Evolutionary conservation across 1,284 basidiomycete genomes (phyloP).

Genomic region (Cryptococcus sp.): DNA sequence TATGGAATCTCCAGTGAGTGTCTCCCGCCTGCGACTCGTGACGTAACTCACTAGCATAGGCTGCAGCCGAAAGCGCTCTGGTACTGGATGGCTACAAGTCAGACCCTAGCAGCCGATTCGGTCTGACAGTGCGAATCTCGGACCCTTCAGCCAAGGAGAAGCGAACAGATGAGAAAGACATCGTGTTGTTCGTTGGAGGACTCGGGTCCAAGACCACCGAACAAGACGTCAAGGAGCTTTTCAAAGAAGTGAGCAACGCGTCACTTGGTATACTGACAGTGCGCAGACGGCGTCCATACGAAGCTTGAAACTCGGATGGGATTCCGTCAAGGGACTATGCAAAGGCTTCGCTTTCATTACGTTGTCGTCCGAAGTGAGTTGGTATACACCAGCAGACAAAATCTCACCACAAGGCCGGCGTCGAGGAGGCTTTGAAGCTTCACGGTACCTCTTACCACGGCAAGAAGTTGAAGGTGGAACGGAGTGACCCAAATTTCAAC

Average conservation of each 20-base stretch:
- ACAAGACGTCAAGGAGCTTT: conserved; percentile 65
- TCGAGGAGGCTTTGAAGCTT: conserved; percentile 64
- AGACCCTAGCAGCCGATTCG: conserved; percentile 51
- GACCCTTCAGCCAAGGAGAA: conserved; percentile 85
- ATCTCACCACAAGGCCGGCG: conserved; percentile 56
- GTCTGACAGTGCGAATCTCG: conserved; percentile 77
- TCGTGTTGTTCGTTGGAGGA: conserved; percentile 81
- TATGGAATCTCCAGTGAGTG: conserved; percentile 71
- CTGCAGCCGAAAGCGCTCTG: conserved; percentile 70
- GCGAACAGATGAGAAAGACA: conserved; percentile 78
- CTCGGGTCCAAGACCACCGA: conserved; percentile 63
- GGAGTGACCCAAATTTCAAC: conserved; percentile 34
- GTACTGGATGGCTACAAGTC: conserved; percentile 68
- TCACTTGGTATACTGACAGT: conserved; percentile 2
- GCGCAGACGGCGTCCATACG: conserved; percentile 68
- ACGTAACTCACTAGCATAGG: conserved; percentile 45
- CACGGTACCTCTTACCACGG: conserved; percentile 70
- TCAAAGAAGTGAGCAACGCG: conserved; percentile 68
- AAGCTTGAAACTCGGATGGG: conserved; percentile 70
- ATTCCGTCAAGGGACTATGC: conserved; percentile 60
- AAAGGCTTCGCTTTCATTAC: conserved; percentile 94
- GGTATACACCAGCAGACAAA: conserved; percentile 7
- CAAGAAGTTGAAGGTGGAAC: conserved; percentile 31
- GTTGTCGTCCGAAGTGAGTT: conserved; percentile 73
- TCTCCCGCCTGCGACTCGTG: background rate